Evolutionary conservation across 179 eudicot species (phyloP), one percentile per base, ranked within the genome.

Genomic region (Actinidia arguta): DNA sequence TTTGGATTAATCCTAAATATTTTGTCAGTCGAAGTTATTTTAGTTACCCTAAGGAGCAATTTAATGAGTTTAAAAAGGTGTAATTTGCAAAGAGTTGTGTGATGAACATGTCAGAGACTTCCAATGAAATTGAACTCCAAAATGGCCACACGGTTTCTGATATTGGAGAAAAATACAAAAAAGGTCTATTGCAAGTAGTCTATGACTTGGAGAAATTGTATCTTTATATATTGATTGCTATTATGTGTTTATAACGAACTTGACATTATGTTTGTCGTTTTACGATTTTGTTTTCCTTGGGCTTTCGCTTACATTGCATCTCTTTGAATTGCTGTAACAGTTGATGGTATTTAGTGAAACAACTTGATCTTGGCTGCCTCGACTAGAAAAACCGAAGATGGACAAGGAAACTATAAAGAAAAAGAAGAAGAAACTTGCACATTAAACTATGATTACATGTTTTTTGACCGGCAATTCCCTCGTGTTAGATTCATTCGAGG

Each of bases 251-350:
- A 27, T 0, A 17, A 71, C n/a, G n/a, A n/a, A n/a, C n/a, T n/a
- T n/a, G n/a, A 12, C 42, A 24, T 14, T 50, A 25, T 17, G 9
- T 7, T 18, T 76, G 27, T 3, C 18, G n/a, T n/a, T 11, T 20
- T 13, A 74, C 24, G 25, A 54, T 39, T 55, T 76, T 51, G 46
- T 76, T 55, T 20, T 42, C 27, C 51, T 56, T 62, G 4, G 50
- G 58, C 1, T 8, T 44, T 69, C 11, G 24, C 6, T 69, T 44
- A 69, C 18, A 69, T 44, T 69, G 73, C 39, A 50, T 42, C 22
- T 69, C 71, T 27, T 66, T 62, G 36, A 17, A 44, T n/a, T 69
- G 51, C 51, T 69, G 39, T 69, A 20, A 24, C 51, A 76, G 80
- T 62, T 61, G 70, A 44, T 76, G 70, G 69, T 18, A 13, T 76